phyloP scores from a whole-genome alignment of 176 grass and related monocot genomes.

The Pharus latifolius region DNA sequence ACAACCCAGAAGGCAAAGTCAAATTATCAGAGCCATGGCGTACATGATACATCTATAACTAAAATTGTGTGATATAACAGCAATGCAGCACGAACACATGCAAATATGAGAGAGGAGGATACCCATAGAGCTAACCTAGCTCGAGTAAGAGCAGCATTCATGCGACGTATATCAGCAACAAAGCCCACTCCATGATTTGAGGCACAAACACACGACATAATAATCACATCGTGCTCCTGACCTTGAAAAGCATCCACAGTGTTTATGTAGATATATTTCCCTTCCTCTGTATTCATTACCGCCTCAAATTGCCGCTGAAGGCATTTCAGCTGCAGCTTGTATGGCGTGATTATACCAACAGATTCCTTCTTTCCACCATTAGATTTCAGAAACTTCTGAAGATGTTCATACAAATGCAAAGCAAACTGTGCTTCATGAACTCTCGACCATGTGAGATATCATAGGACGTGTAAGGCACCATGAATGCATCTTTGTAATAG shows the following conservation, averaged over 20 bases:
- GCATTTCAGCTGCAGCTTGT: conserved; percentile 97
- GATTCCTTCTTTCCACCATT: conserved; percentile 86
- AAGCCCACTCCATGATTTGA: conserved; percentile 96
- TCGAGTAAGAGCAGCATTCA: conserved; percentile 99
- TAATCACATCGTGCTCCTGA: conserved; percentile 95
- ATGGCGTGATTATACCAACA: conserved; percentile 98
- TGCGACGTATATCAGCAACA: conserved; percentile 95
- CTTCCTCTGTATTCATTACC: conserved; percentile 75
- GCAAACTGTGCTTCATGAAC: conserved; percentile 90
- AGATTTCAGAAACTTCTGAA: conserved; percentile 73
- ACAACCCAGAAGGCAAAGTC: conserved; percentile 53
- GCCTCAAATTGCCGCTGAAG: conserved; percentile 89
- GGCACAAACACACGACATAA: conserved; percentile 97
- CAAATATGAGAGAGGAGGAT: neutral
- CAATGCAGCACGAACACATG: neutral
- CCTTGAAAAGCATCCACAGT: conserved; percentile 99
- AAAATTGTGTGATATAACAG: neutral
- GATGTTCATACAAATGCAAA: conserved; percentile 67
- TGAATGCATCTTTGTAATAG: conserved; percentile 71
- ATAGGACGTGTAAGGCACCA: conserved; percentile 83
- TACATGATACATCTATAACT: neutral
- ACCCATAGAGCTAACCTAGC: conserved; percentile 94
- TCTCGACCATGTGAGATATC: conserved; percentile 90
- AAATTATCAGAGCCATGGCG: conserved; percentile 14
- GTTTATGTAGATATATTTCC: conserved; percentile 98